phyloP scores from a whole-genome alignment of 1,284 basidiomycete genomes.

The Wallemia hederae region DNA sequence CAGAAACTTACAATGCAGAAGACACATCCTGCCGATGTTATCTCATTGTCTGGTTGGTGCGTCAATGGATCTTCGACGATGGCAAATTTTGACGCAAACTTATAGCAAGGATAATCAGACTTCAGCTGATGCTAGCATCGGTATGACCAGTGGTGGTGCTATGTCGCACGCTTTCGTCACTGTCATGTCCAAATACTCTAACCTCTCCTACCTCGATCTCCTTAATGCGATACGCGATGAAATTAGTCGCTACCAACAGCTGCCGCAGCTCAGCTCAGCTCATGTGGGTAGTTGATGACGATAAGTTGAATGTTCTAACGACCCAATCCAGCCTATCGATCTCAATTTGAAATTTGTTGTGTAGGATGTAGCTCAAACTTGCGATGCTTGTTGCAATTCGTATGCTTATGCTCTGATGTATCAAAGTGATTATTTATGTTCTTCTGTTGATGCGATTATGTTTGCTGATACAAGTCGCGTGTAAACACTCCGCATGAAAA shows the following conservation, averaged over 20 bases:
- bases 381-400: neutral
- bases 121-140: conserved; percentile 13
- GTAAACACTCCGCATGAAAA: no score
- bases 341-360: neutral
- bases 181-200: conserved; percentile 5
- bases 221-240: conserved; percentile 2
- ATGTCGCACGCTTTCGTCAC: conserved; percentile 13
- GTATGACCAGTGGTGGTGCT: conserved; percentile 13
- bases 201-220: conserved; percentile 2
- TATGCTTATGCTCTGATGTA: neutral
- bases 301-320: neutral
- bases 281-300: neutral
- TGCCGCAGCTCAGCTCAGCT: conserved; percentile 1
- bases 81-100: conserved; percentile 12
- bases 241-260: neutral
- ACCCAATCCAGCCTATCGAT: neutral
- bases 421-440: neutral
- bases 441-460: no score
- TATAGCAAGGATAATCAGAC: conserved; percentile 16
- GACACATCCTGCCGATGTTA: conserved; percentile 8
- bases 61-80: conserved; percentile 7
- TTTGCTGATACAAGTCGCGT: no score
- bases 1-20: conserved; percentile 10
- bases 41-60: conserved; percentile 10
- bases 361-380: neutral